phyloP scores from a whole-genome alignment of 2,329 filamentous ascomycete genomes.

The Beauveria pseudobassiana region DNA sequence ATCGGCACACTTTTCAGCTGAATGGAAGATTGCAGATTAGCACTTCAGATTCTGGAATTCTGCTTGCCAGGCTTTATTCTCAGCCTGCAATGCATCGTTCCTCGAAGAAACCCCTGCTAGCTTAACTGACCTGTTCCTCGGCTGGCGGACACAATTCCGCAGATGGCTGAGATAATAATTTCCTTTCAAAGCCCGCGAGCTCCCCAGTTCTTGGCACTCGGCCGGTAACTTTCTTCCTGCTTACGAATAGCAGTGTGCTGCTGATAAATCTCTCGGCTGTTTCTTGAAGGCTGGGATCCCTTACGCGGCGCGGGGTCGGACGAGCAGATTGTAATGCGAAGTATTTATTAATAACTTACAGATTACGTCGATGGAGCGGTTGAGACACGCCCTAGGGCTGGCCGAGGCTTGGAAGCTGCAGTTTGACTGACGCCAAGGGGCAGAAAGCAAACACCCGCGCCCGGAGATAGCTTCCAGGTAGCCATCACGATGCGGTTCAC shows the following conservation, averaged over 20 bases:
- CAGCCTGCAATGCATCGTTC: neutral
- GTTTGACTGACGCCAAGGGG: neutral
- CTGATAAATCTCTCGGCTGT: neutral
- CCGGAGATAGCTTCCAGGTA: neutral
- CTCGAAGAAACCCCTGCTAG: neutral
- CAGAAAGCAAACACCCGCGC: neutral
- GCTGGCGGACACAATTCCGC: too few relatives aligned
- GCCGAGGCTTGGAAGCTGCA: neutral
- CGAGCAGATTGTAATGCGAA: neutral
- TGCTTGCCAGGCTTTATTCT: slow-evolving; percentile 4
- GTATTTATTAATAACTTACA: neutral
- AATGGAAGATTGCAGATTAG: neutral
- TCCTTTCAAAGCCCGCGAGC: neutral
- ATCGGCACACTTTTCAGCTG: too few relatives aligned
- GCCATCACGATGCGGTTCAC: neutral
- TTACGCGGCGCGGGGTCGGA: neutral
- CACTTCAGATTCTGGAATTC: neutral
- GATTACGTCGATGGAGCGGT: too few relatives aligned
- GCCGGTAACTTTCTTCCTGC: too few relatives aligned
- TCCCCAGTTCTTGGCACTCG: too few relatives aligned
- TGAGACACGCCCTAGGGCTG: neutral
- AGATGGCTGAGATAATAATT: neutral
- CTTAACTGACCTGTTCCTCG: neutral
- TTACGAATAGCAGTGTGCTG: too few relatives aligned
- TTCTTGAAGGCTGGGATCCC: neutral